Conservation (phyloP, 108 stramenopile genomes). For the Nitzschia sp. region DNA sequence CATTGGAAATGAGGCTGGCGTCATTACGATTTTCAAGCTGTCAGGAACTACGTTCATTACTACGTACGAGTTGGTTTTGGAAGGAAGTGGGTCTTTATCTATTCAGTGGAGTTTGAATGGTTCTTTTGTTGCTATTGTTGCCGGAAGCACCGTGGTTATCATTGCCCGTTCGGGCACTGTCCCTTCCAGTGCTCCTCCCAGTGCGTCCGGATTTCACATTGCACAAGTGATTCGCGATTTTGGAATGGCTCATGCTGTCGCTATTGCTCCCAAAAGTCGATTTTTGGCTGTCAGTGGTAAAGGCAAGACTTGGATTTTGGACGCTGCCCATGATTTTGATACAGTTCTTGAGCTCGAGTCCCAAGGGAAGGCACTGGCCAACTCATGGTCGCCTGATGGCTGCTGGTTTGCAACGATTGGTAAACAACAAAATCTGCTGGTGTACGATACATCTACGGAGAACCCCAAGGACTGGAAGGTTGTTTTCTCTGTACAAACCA, state of each 20-base stretch:
- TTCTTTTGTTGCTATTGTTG: conserved; percentile 42
- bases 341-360: conserved; percentile 18
- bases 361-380: conserved; percentile 25
- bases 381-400: conserved; percentile 62
- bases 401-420: conserved; percentile 56
- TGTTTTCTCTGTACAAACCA: conserved; percentile 48
- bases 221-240: conserved; percentile 56
- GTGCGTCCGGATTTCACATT: conserved; percentile 49
- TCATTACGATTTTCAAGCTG: conserved; percentile 56
- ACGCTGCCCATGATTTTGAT: conserved; percentile 42
- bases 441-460: conserved; percentile 48
- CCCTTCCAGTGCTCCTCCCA: conserved; percentile 34
- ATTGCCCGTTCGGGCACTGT: conserved; percentile 24
- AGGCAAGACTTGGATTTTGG: conserved; percentile 41
- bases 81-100: conserved; percentile 41
- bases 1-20: conserved; percentile 67
- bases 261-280: conserved; percentile 50
- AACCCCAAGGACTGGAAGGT: conserved; percentile 42
- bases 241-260: conserved; percentile 33
- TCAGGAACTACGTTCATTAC: conserved; percentile 53
- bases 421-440: conserved; percentile 39
- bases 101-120: conserved; percentile 69
- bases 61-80: conserved; percentile 60
- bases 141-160: conserved; percentile 52
- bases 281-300: conserved; percentile 50